Base-by-base conservation (phyloP, 73 alveolate species). In the Paramecium pentaurelia region DNA sequence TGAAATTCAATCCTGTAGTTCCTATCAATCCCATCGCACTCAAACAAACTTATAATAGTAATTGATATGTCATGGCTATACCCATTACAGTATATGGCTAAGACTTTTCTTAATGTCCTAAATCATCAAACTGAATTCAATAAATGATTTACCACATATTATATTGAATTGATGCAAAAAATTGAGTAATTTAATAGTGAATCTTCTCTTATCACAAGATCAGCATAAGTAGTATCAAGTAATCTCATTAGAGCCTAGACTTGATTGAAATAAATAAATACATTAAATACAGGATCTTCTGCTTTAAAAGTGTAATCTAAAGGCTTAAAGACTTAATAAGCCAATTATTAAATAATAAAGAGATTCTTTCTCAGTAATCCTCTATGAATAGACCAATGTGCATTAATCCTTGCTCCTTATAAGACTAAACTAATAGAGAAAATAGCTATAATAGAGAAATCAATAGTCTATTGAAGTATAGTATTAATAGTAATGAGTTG, bases 301-400 rank as follows among this genome's bases (percentile, higher is more conserved):
- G 68, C 59, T 38, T 12, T 37, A 60, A 75, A 75, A 0, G 4
- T 9, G 40, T 75, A 75, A 38, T 75, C 88, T 2, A 42, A 42
- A 18, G 88, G 38, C 25, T n/a, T 71, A 18, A 71, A 71, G 0
- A 37, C 10, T 14, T 71, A 22, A 38, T 10, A 34, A 16, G 60
- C 49, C 42, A 71, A 34, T 14, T 71, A 75, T 34, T 75, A 18
- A 4, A 34, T 36, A 16, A 75, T 11, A 20, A 75, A 75, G 18
- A 75, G 47, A 18, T 75, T 75, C 40, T 8, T 75, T 75, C 88
- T 30, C 2, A 75, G 88, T 75, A 75, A 42, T 38, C 88, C 88
- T n/a, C 37, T 27, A 71, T 75, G 88, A 14, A 34, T 38, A 18
- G 37, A 34, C 32, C 58, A 75, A 75, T 75, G 64, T 0, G 58